Base-by-base conservation (phyloP, 2,329 filamentous ascomycete genomes). In the Sclerotinia sclerotiorum region DNA sequence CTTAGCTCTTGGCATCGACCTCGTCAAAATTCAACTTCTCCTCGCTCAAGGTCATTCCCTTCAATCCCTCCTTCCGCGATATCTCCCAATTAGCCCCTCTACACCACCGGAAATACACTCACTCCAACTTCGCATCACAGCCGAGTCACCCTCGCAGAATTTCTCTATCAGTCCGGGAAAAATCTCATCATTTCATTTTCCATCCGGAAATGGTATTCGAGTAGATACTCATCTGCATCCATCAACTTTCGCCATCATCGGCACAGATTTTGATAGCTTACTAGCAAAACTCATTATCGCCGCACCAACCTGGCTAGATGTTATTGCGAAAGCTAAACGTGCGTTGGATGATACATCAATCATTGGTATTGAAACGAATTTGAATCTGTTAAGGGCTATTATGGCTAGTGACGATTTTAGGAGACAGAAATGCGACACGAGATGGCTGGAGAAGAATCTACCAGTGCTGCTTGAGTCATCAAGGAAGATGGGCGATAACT, bases 101-200 rank as follows among this genome's bases (percentile, higher is more conserved):
- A 68, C 65, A 1, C 79, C 76, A 6, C 71, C 70, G 11, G 71
- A 76, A 42, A 67, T 75, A 1, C 78, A 81, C 66, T 80, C 81
- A 0, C 79, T 83, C 17, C 81, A 83, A 70, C 79, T 80, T 32
- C 78, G 82, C 2, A 71, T 83, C 1, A 82, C 79, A 66, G 81
- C 81, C 0, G 81, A 83, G 70, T 78, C 82, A 46, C 74, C 75
- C 5, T 73, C 78, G 19, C 73, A 72, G 68, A 79, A 83, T 62
- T 88, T 85, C 77, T 80, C 85, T 0, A 77, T 89, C 2, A 87
- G 85, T 46, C 85, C 88, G 58, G 87, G 87, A 48, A 87, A 86
- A 68, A 83, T 89, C 21, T 81, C 79, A 0, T 79, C 81, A 0
- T 85, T 87, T 58, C 77, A 79, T 10, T 83, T 88, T 3, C 87